Conservation (phyloP, 176 grass and related monocot species). For the Hordeum marinum region DNA sequence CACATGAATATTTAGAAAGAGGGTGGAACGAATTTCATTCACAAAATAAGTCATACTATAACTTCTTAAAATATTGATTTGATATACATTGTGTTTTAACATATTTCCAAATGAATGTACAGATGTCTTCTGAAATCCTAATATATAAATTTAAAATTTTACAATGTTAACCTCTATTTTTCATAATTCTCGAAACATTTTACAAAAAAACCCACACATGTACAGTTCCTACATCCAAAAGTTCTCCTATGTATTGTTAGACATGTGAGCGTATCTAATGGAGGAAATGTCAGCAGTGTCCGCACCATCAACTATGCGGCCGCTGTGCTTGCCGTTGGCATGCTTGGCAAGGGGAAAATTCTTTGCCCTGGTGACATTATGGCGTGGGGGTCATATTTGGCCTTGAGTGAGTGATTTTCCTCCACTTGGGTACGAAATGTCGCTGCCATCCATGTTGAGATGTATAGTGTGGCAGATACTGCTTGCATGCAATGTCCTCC, state of each 20-base stretch:
- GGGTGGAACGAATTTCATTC: too few species aligned
- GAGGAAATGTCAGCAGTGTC: not conserved
- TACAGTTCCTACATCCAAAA: not conserved
- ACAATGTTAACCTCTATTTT: too few species aligned
- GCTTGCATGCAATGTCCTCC: constrained; percentile 19
- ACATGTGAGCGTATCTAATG: not conserved
- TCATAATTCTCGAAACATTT: too few species aligned
- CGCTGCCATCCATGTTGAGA: constrained; percentile 23
- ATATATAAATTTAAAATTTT: too few species aligned
- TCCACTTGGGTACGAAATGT: constrained; percentile 46
- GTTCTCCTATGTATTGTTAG: not conserved
- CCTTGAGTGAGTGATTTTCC: constrained; percentile 31
- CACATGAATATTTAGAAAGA: too few species aligned
- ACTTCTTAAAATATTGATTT: too few species aligned
- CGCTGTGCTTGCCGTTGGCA: not conserved
- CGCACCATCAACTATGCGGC: not conserved
- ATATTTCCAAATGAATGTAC: too few species aligned
- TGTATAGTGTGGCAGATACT: constrained; percentile 41
- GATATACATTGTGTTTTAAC: too few species aligned
- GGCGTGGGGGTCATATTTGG: constrained; percentile 38
- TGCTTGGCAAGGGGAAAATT: constrained; percentile 7
- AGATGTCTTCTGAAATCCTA: too few species aligned
- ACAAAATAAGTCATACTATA: too few species aligned
- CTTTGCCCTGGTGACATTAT: constrained; percentile 37
- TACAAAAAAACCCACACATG: too few species aligned